Evolutionary conservation across 2,329 filamentous ascomycete genomes (phyloP).

Genomic region (Chaetomiaceae sp.): DNA sequence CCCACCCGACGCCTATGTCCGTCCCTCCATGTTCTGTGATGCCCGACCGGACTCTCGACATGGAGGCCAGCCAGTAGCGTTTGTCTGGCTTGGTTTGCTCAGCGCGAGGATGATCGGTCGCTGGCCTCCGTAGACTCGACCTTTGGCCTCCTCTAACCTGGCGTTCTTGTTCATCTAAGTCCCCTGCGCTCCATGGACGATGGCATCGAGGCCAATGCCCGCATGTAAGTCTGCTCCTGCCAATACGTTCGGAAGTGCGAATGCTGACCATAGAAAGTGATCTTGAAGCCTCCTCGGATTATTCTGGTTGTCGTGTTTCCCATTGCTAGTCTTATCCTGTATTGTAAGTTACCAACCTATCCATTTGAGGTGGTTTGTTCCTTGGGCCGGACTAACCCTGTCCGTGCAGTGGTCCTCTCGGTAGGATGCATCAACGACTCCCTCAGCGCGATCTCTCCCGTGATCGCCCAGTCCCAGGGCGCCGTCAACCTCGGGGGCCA

Average conservation of each 20-base stretch:
- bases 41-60: conserved; percentile 3
- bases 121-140: conserved; percentile 5
- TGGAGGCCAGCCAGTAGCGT: conserved; percentile 8
- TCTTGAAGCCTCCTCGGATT: conserved; percentile 20
- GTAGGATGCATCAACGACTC: conserved; percentile 17
- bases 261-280: conserved; percentile 14
- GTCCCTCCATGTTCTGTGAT: conserved; percentile 3
- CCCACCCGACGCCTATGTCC: neutral
- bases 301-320: conserved; percentile 19
- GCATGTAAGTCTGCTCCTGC: neutral
- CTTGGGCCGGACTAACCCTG: neutral
- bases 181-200: neutral
- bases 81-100: neutral
- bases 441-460: conserved; percentile 16
- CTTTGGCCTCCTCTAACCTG: neutral
- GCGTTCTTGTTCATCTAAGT: neutral
- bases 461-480: conserved; percentile 13
- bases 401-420: conserved; percentile 17
- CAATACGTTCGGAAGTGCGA: neutral
- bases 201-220: conserved; percentile 14
- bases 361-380: too few species aligned
- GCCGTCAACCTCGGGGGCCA: conserved; percentile 13
- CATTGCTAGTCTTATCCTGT: conserved; percentile 17
- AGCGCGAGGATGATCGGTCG: conserved; percentile 11
- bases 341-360: conserved; percentile 9